These are phyloP conservation scores for Colletotrichum paranaense DNA, from an alignment of 2,329 filamentous ascomycete species.

Conservation along the genomic window DNA sequence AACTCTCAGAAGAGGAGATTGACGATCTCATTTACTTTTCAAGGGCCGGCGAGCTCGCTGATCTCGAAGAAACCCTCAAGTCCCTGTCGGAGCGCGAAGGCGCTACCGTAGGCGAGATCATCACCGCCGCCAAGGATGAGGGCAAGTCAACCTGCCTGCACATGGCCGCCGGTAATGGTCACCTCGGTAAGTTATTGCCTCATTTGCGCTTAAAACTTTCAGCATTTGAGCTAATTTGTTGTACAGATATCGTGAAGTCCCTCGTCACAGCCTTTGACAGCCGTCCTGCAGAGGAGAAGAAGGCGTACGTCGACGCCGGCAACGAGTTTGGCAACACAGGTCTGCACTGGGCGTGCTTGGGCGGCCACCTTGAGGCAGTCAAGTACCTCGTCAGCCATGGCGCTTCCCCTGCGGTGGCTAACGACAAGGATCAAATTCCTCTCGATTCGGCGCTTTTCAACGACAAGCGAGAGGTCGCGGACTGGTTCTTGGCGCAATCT, in stretches of 20 bases:
- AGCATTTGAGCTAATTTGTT: not conserved
- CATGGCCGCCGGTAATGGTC: slow-evolving; percentile 93
- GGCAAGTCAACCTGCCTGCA: slow-evolving; percentile 86
- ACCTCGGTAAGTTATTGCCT: slow-evolving; percentile 69
- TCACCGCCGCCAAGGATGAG: slow-evolving; percentile 77
- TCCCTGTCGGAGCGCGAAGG: slow-evolving; percentile 72
- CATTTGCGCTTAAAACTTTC: not conserved
- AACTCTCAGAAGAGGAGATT: slow-evolving; percentile 80
- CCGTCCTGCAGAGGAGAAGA: slow-evolving; percentile 52
- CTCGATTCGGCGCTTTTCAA: slow-evolving; percentile 79
- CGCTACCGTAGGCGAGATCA: slow-evolving; percentile 69
- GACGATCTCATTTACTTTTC: slow-evolving; percentile 93
- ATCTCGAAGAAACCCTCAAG: slow-evolving; percentile 70
- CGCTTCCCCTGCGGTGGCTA: slow-evolving; percentile 81
- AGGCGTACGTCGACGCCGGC: slow-evolving; percentile 71
- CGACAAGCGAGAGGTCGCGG: slow-evolving; percentile 73
- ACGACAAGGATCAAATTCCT: slow-evolving; percentile 85
- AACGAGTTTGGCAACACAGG: slow-evolving; percentile 92
- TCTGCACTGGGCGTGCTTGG: slow-evolving; percentile 93
- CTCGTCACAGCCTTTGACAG: slow-evolving; percentile 56
- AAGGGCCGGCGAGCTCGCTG: slow-evolving; percentile 79
- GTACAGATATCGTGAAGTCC: slow-evolving; percentile 56
- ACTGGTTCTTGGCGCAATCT: slow-evolving; percentile 66
- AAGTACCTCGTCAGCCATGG: slow-evolving; percentile 81
- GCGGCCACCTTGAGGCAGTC: slow-evolving; percentile 85